Percentiles rank a stretch among this genome's conserved stretches.
phyloP scores from a whole-genome alignment of 768 basidiomycete genomes.

The Suillus subalutaceus region DNA sequence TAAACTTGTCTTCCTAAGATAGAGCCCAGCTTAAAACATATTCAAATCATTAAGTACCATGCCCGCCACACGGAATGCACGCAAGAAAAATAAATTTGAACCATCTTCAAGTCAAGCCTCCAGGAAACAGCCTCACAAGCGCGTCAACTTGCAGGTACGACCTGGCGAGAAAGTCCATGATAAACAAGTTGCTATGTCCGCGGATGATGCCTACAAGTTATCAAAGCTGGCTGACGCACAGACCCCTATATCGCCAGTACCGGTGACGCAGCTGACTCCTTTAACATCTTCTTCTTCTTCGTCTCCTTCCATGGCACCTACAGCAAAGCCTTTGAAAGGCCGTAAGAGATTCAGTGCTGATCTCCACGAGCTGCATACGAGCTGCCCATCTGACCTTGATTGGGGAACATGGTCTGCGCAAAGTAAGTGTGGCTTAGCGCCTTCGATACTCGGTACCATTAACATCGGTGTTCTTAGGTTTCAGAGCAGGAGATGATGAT shows the following conservation, averaged over 20 bases:
- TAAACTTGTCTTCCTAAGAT: not conserved
- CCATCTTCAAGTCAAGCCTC: not conserved
- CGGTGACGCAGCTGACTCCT: not conserved
- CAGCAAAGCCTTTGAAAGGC: conserved; percentile 45
- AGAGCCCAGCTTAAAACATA: not conserved
- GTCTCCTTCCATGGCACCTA: not conserved
- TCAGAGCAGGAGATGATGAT: conserved; percentile 64
- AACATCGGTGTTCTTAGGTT: conserved; percentile 35
- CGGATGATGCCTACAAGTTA: not conserved
- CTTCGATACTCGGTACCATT: not conserved
- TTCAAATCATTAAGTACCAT: not conserved
- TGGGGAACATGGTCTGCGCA: conserved; percentile 42
- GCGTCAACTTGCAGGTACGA: not conserved
- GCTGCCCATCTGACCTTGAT: conserved; percentile 38
- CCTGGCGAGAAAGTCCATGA: not conserved
- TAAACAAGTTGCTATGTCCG: not conserved
- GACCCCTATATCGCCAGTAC: not conserved
- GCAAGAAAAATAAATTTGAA: not conserved
- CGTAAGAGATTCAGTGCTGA: conserved; percentile 61
- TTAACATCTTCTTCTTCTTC: not conserved
- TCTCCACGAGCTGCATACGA: conserved; percentile 48
- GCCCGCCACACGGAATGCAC: not conserved
- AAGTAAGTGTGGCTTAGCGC: conserved; percentile 37
- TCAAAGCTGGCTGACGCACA: not conserved
- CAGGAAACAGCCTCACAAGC: not conserved